Evolutionary conservation across 495 filamentous ascomycete genomes (phyloP).

Genomic region (Lepidopterella palustris): DNA sequence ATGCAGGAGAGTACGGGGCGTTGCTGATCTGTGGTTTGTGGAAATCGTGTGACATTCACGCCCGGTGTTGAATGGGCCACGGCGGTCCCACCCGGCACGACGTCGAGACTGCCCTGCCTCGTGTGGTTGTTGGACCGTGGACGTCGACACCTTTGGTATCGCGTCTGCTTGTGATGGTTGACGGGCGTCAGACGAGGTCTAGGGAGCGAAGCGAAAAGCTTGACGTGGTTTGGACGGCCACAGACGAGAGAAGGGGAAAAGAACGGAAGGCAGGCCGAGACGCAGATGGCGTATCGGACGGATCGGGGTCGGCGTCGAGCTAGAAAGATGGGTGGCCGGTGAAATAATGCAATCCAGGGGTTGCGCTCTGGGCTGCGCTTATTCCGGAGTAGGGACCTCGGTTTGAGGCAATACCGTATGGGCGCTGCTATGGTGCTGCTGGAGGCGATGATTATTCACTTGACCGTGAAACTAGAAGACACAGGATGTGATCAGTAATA

Average conservation of each 20-base stretch:
- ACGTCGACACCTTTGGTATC: neutral
- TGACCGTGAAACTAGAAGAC: conserved; percentile 4
- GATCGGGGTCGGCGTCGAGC: conserved; percentile 7
- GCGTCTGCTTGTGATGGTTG: conserved; percentile 8
- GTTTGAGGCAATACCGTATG: conserved; percentile 4
- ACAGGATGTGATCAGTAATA: neutral
- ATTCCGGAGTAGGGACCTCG: conserved; percentile 13
- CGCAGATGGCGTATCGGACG: conserved; percentile 5
- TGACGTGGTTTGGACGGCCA: conserved; percentile 12
- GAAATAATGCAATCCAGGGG: conserved; percentile 1
- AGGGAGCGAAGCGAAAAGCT: conserved; percentile 22
- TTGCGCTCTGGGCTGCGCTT: neutral
- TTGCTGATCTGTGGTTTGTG: conserved; percentile 5
- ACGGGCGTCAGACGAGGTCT: conserved; percentile 9
- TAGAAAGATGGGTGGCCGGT: conserved; percentile 5
- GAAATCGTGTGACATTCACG: conserved; percentile 21
- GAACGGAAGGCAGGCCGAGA: conserved; percentile 13
- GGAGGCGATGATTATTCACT: no score
- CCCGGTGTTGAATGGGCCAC: conserved; percentile 15
- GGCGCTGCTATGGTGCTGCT: no score
- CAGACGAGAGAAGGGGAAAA: conserved; percentile 5
- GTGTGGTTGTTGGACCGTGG: neutral
- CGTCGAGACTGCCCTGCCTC: neutral
- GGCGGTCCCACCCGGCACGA: conserved; percentile 15
- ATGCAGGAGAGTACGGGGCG: conserved; percentile 9